Evolutionary conservation across 2,329 filamentous ascomycete species (phyloP), one percentile per base, ranked within the genome.

Genomic region (Pseudopithomyces maydicus): DNA sequence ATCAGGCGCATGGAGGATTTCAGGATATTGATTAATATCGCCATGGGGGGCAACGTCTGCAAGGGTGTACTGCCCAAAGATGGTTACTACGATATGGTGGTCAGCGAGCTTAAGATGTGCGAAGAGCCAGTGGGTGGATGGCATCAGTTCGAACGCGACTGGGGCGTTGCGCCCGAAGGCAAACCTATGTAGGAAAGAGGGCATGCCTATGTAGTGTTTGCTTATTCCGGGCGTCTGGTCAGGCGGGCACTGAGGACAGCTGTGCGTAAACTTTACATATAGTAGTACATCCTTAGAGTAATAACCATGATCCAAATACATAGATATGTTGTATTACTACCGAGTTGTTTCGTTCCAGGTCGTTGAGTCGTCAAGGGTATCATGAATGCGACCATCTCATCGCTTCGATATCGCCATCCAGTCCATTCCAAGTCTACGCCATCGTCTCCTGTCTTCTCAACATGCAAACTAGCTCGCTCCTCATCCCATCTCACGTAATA

Each of bases 11-110:
- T 87, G 72, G 79, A 81, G 54, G 84, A 87, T 23, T 86, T 81
- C 73, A 80, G 79, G 17, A 73, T 87, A 8, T 71, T 87, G 57
- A 78, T 87, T 17, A 87, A 87, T 56, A 78, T 87, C n/a, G 85
- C 85, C 1, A 86, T 87, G 81, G 85, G 85, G 0, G 85, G 85
- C 0, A 85, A 83, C 56, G 84, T 87, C 5, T 86, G 84, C 61
- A 71, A 78, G 15, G 84, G 83, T 0, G 79, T 78, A 64, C 71
- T 77, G 14, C 85, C 85, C 0, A 69, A 64, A 0, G 80, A 86
- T 60, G 85, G 85, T 0, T 70, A 74, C 20, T 87, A 87, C 64
- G 84, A 87, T 55, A 78, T 87, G 71, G 78, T 85, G 2, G 74
- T 87, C 0, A 80, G 83, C 55, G 77, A 78, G 22, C 59, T 87